phyloP scores from a whole-genome alignment of 2,329 filamentous ascomycete species.

The Chrysoporthe cubensis region DNA sequence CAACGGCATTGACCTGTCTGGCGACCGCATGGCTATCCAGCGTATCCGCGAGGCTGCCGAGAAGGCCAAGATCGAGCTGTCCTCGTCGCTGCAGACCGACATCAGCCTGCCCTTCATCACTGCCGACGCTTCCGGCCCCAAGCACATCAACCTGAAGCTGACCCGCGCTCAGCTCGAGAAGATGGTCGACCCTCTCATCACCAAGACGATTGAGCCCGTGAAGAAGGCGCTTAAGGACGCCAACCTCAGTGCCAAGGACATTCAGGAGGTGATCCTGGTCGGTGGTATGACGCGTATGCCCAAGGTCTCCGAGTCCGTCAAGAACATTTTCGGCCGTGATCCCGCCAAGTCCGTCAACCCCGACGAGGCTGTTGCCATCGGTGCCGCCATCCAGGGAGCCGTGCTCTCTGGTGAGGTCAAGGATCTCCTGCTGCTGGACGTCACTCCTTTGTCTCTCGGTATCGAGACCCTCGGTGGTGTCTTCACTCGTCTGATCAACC shows the following conservation, averaged over 20 bases:
- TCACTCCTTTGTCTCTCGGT: slow-evolving; percentile 94
- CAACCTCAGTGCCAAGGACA: slow-evolving; percentile 86
- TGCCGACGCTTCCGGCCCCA: slow-evolving; percentile 90
- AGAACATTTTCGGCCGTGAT: slow-evolving; percentile 94
- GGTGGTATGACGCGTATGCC: slow-evolving; percentile 99
- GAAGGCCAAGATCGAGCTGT: slow-evolving; percentile 99
- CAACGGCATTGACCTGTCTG: slow-evolving; percentile 84
- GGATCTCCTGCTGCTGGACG: slow-evolving; percentile 92
- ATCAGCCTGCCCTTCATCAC: slow-evolving; percentile 99
- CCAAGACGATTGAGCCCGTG: slow-evolving; percentile 85
- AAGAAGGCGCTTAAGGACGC: slow-evolving; percentile 98
- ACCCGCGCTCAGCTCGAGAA: slow-evolving; percentile 90
- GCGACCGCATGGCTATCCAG: slow-evolving; percentile 97
- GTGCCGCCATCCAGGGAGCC: slow-evolving; percentile 95
- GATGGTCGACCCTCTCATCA: slow-evolving; percentile 88
- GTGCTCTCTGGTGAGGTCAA: slow-evolving; percentile 96
- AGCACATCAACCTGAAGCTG: slow-evolving; percentile 98
- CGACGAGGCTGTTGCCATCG: slow-evolving; percentile 96
- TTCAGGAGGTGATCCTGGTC: slow-evolving; percentile 96
- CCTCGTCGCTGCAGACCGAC: slow-evolving; percentile 91
- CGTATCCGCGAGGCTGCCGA: slow-evolving; percentile 98
- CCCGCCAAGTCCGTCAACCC: slow-evolving; percentile 98
- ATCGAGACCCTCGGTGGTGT: slow-evolving; percentile 98
- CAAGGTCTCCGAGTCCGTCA: slow-evolving; percentile 95
- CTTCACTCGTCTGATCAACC: slow-evolving; percentile 97